A percentile compares a stretch with the other conserved stretches of the same genome.
phyloP scores from a whole-genome alignment of 2,329 filamentous ascomycete species.

The Trichoderma afroharzianum region DNA sequence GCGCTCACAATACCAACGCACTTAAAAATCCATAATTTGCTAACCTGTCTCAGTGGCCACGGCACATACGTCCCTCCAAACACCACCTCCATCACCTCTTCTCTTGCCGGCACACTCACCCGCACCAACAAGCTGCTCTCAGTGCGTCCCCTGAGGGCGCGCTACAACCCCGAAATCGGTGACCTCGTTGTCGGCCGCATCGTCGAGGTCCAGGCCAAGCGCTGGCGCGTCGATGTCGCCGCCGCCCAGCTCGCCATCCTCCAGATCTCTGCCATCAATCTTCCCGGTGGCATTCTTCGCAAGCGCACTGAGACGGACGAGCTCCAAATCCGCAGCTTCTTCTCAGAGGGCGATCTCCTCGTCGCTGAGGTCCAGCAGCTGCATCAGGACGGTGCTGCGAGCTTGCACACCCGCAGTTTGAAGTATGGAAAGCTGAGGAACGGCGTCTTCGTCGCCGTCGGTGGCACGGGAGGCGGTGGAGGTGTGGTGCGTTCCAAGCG shows the following conservation, averaged over 20 bases:
- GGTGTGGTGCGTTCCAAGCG: conserved; percentile 80
- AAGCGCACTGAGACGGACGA: conserved; percentile 94
- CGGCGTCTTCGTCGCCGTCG: conserved; percentile 80
- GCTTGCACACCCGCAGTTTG: conserved; percentile 82
- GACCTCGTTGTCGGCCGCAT: conserved; percentile 93
- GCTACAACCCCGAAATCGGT: conserved; percentile 93
- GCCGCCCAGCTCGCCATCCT: conserved; percentile 81
- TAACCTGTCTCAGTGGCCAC: conserved; percentile 63
- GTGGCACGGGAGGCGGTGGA: conserved; percentile 77
- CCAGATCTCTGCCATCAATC: conserved; percentile 85
- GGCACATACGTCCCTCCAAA: conserved; percentile 73
- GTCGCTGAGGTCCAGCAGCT: conserved; percentile 93
- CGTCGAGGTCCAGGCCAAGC: conserved; percentile 85
- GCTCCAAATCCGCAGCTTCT: conserved; percentile 95
- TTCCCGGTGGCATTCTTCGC: conserved; percentile 88
- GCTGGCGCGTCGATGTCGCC: conserved; percentile 94
- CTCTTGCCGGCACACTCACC: conserved; percentile 83
- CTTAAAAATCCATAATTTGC: not conserved
- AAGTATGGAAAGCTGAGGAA: conserved; percentile 96
- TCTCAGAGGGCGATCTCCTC: conserved; percentile 88
- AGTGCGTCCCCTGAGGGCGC: conserved; percentile 81
- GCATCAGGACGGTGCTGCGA: conserved; percentile 79
- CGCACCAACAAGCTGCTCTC: conserved; percentile 97
- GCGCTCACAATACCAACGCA: not conserved
- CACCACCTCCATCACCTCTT: conserved; percentile 73